Base-by-base conservation (phyloP, 176 grass and related monocot genomes). In the Hsuehochloa calcarea region DNA sequence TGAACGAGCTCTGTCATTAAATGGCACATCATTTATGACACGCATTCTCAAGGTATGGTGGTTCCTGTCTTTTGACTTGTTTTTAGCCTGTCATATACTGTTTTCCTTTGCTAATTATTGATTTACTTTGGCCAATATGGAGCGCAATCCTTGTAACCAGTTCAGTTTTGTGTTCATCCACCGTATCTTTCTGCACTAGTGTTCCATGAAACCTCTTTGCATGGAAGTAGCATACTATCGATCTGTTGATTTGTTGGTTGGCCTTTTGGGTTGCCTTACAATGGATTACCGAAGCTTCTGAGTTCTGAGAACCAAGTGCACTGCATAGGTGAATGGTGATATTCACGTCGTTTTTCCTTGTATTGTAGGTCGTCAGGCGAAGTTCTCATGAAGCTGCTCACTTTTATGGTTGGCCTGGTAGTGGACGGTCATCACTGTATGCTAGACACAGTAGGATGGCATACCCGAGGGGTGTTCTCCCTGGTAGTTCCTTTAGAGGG, bases 21-120 rank as follows among this genome's bases (percentile, higher is more conserved):
- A 94, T 87, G 95, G 95, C 25, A 97, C 95, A 51, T 97, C 95
- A 84, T 97, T 97, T 87, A 97, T 97, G 92, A 91, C 95, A 10
- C 92, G 95, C 8, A 84, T 97, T 82, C 86, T 97, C 39, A 97
- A 97, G 95, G 95, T 92, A 97, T 75, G 11, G 27, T 85, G 29
- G 25, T 79, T 80, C 3, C 17, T 43, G 7, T 54, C 45, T 38
- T 52, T 58, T 69, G 54, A 75, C 75, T 10, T 65, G 44, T 44
- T 72, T 25, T 23, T 76, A 26, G 43, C 3, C 14, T 80, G 12
- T 7, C 20, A 58, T 59, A 22, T 25, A 17, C 39, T 58, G 4
- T 58, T 44, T 3, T 66, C 26, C 11, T 59, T 45, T 34, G 12
- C 37, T 65, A 41, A 15, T 58, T 71, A 41, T 56, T 71, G 13